Evolutionary conservation across 2,329 filamentous ascomycete genomes (phyloP).

Genomic region (Purpureocillium takamizusanense): DNA sequence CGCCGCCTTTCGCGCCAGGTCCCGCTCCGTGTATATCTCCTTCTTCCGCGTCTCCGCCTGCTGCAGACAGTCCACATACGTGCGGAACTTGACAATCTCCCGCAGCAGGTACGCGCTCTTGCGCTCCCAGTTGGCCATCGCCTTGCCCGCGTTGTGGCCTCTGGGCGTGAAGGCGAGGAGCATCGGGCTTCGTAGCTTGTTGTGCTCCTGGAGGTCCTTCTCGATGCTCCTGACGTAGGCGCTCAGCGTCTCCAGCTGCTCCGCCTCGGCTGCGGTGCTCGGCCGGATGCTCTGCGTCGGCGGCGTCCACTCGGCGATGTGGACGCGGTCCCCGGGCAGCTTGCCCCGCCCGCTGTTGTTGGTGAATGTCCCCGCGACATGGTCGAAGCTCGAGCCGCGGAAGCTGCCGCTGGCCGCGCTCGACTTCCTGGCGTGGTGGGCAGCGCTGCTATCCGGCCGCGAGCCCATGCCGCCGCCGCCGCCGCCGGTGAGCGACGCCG

Average conservation of each 20-base stretch:
- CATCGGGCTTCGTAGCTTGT: constrained; percentile 80
- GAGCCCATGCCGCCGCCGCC: constrained; percentile 25
- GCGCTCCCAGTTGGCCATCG: constrained; percentile 94
- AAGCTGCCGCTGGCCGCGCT: constrained; percentile 43
- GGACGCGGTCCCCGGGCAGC: constrained; percentile 75
- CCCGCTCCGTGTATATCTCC: constrained; percentile 59
- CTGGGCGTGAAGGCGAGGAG: constrained; percentile 81
- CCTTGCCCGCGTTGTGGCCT: constrained; percentile 69
- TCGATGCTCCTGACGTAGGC: constrained; percentile 81
- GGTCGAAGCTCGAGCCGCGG: constrained; percentile 53
- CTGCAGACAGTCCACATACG: constrained; percentile 80
- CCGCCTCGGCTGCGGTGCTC: constrained; percentile 65
- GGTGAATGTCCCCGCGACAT: constrained; percentile 40
- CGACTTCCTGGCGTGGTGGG: constrained; percentile 25
- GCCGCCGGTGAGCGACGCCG: constrained; percentile 17
- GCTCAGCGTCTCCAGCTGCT: constrained; percentile 68
- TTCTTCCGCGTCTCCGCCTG: constrained; percentile 61
- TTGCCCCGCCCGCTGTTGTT: constrained; percentile 43
- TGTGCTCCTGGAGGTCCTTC: constrained; percentile 76
- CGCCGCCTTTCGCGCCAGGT: constrained; percentile 38
- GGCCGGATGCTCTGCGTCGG: constrained; percentile 86
- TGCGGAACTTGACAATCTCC: constrained; percentile 94
- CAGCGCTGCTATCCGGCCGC: constrained; percentile 42
- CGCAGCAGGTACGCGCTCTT: constrained; percentile 86
- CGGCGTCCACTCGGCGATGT: constrained; percentile 81